Evolutionary conservation across 495 filamentous ascomycete genomes (phyloP), one percentile per base, ranked within the genome.

Genomic region (Tuber umbilicatum): DNA sequence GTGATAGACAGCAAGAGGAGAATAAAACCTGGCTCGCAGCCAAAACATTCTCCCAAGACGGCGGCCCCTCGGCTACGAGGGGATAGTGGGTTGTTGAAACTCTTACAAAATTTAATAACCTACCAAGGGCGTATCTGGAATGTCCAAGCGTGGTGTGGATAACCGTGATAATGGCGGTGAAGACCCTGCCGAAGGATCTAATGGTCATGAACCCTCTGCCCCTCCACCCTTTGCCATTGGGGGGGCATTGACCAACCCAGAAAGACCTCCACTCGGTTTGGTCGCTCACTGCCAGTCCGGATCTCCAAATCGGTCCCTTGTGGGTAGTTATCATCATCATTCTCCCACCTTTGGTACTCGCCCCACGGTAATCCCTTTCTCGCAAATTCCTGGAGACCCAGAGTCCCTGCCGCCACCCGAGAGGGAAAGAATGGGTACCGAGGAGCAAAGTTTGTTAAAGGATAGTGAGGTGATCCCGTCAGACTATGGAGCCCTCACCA

Each of bases 381-480:
- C 82, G 55, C 70, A 70, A 4, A 73, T 79, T 4, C 81, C 84
- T 1, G 85, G 87, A 5, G 86, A 87, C 31, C 85, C 88, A 27
- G 83, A 83, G 3, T 84, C 84, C 42, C 81, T 92, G 60, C 89
- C 87, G 0, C 88, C 87, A 70, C 86, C 87, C 40, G 91, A 94
- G 73, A 86, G 86, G 21, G 85, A 88, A 67, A 85, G 88, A 60
- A 89, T 88, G n/a, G 87, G 90, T 31, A 84, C 88, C 38, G 91
- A 94, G 70, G 93, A 95, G 83, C 86, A 91, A 72, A 89, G 90
- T 74, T 84, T 97, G 64, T 83, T 97, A 40, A 75, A 71, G 47
- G 78, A 76, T 17, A 76, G 70, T 31, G 55, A 76, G 37, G 68
- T 71, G 17, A 27, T 76, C 21, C n/a, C 77, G 14, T 42, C 75